Conservation (phyloP, 352 stramenopile species). For the Globisporangium solare region DNA sequence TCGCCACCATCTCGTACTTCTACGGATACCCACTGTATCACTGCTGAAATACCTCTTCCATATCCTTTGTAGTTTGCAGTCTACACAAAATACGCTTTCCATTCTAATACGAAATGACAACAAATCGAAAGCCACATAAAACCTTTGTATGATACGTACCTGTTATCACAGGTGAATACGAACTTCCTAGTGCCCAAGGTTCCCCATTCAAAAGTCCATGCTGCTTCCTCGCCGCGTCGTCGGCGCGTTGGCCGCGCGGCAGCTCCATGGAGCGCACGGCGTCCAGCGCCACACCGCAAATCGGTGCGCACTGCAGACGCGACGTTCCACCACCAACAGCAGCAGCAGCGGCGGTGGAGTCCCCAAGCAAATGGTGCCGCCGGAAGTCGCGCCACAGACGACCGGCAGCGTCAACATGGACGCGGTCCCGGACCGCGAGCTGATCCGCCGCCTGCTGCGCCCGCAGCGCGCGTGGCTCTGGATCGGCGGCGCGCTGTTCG, state of each 20-base stretch:
- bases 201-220: too few species aligned
- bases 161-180: too few species aligned
- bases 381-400: background rate
- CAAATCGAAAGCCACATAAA: too few species aligned
- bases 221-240: too few species aligned
- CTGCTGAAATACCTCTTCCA: background rate
- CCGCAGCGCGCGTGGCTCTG: slow-evolving; percentile 60
- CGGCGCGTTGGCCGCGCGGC: too few species aligned
- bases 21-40: background rate
- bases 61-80: background rate
- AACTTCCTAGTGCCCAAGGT: too few species aligned
- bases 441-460: slow-evolving; percentile 28
- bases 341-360: background rate
- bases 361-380: background rate
- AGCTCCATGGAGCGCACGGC: too few species aligned
- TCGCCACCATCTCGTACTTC: background rate
- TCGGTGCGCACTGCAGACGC: too few species aligned
- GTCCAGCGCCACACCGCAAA: too few species aligned
- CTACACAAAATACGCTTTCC: background rate
- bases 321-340: too few species aligned
- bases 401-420: slow-evolving; percentile 8
- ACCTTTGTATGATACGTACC: too few species aligned
- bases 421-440: slow-evolving; percentile 40
- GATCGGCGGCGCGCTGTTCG: slow-evolving; percentile 32
- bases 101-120: too few species aligned